Base-by-base conservation (phyloP, 2,329 filamentous ascomycete genomes). In the Microdochium nivale region DNA sequence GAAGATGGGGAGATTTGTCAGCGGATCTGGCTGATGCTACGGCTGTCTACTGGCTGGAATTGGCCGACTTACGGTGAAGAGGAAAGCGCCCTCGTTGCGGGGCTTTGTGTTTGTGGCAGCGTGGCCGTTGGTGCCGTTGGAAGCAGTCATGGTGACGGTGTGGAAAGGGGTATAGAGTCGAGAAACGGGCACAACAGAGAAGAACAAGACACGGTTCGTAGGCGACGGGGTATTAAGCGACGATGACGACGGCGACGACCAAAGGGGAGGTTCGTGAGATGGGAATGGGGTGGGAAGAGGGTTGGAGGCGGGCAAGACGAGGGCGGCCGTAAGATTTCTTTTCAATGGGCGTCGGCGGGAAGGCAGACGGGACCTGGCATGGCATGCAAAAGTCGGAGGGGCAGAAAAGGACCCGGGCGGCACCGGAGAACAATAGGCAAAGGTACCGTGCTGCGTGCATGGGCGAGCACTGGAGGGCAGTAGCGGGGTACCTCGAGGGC, bases 11-110 rank as follows among this genome's bases (percentile, higher is more conserved):
- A 49, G 51, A 25, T 8, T 49, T n/a, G 53, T 65, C 49, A 65
- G 56, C 37, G 53, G 30, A 33, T 48, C 35, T 24, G 11, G 21
- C 27, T 35, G 9, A 33, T 51, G 25, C 9, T 16, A 24, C 25
- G 48, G 62, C 51, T 59, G 57, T 48, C 49, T 46, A 19, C 30
- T 24, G 16, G 19, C 33, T n/a, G 32, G 23, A 44, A 19, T n/a
- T 8, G 14, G 11, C 3, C n/a, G 54, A 62, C 74, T 71, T 77
- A 84, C 81, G 65, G 88, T 94, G 81, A 92, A 92, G 60, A 92
- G 82, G 78, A 92, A 92, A 63, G 83, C 88, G 58, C 84, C 86
- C 68, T 78, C 70, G 61, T 83, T 80, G 69, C 78, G 73, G 69
- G 76, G 74, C 63, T 67, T 69, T 67, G 68, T 70, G 51, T 60